Base-by-base conservation (phyloP, 2,329 filamentous ascomycete genomes). In the Penicillium griseofulvum region DNA sequence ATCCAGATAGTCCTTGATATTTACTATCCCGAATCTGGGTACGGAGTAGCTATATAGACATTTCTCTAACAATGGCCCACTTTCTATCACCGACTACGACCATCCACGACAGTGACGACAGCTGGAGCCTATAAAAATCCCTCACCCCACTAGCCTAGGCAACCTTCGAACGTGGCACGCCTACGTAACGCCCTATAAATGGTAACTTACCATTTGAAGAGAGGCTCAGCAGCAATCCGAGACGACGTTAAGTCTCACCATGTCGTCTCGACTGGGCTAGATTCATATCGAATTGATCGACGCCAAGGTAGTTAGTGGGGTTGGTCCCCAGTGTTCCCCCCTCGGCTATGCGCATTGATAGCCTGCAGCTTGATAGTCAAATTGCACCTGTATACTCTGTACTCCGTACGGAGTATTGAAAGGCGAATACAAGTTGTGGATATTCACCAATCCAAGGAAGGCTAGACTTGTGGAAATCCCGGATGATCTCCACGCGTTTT, bases 221-320 rank as follows among this genome's bases (percentile, higher is more conserved):
- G 48, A 65, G 81, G n/a, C 69, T 77, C 3, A 73, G 74, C 37
- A 65, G 64, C n/a, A 81, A 76, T 61, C 60, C 58, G 81, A 83
- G 63, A 67, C 68, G 39, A 72, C 11, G 19, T 45, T 24, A 14
- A 45, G 19, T 17, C 41, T 49, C 83, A 87, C 63, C 81, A 87
- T 64, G 70, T 87, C 9, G 71, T 82, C 5, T 83, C 5, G n/a
- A n/a, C 68, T 71, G 53, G 77, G 77, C 1, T 80, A 83, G 59
- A 73, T 87, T 5, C 84, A 83, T 0, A 68, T 86, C 1, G 85
- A 80, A 53, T 68, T 87, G 37, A 70, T 86, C 3, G 73, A 78
- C 31, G 83, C 78, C 0, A 84, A 81, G 69, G 71, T 86, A 2
- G 79, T 82, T 0, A 78, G 83, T 60, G 83, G 82, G 0, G 70